A percentile compares a stretch with the other conserved stretches of the same genome.
These are phyloP conservation scores for Aspergillus tubingensis DNA, from an alignment of 2,329 filamentous ascomycete species.

Conservation along the genomic window DNA sequence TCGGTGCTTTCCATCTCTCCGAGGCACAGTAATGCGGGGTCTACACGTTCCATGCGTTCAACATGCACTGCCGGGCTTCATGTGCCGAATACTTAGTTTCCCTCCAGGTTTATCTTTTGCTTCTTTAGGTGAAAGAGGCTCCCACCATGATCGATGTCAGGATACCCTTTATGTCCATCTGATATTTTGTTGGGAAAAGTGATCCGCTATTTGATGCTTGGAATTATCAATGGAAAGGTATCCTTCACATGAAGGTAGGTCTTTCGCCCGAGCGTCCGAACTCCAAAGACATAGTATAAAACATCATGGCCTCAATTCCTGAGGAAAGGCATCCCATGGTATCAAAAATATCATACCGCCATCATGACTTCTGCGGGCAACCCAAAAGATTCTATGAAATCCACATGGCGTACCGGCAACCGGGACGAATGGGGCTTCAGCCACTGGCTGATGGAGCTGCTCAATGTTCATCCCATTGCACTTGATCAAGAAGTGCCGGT, in stretches of 20 bases:
- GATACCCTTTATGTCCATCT: background rate
- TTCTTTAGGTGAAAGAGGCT: background rate
- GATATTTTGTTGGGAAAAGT: constrained; percentile 13
- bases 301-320: background rate
- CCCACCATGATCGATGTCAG: background rate
- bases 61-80: constrained; percentile 6
- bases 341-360: background rate
- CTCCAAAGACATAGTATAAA: background rate
- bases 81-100: background rate
- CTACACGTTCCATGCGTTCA: background rate
- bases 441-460: constrained; percentile 28
- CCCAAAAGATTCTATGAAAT: constrained; percentile 36
- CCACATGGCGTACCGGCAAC: constrained; percentile 31
- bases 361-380: constrained; percentile 25
- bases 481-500: constrained; percentile 26
- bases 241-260: constrained; percentile 13
- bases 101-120: background rate
- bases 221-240: background rate
- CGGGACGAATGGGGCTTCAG: constrained; percentile 28
- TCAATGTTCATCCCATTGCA: constrained; percentile 30
- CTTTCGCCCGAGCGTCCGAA: constrained; percentile 10
- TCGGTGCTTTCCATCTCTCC: background rate
- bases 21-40: constrained; percentile 15
- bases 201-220: constrained; percentile 12
- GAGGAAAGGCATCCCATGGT: background rate